Base-by-base conservation (phyloP, 179 eudicot species). In the Amaranthus tricolor region DNA sequence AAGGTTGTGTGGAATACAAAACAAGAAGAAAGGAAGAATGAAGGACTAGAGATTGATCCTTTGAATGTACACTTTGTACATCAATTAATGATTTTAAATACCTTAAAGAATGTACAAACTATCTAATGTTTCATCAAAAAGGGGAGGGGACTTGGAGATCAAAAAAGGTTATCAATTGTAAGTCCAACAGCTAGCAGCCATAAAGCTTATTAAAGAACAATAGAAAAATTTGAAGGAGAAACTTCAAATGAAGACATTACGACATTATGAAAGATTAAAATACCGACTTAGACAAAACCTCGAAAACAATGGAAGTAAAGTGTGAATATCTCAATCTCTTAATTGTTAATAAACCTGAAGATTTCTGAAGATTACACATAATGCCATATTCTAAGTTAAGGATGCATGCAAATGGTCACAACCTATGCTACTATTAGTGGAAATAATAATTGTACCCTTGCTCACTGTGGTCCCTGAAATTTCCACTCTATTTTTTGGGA, bases 141-240 rank as follows among this genome's bases (percentile, higher is more conserved):
- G n/a, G n/a, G n/a, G n/a, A n/a, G n/a, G n/a, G n/a, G n/a, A n/a
- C n/a, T n/a, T n/a, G n/a, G n/a, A n/a, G n/a, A n/a, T n/a, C n/a
- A n/a, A n/a, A n/a, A n/a, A n/a, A n/a, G 86, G 72, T 84, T 82
- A 74, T 84, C 86, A 61, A 80, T 71, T 21, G 86, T 76, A n/a
- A 84, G 80, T 62, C 86, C 86, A 59, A 84, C 86, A n/a, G n/a
- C n/a, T n/a, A 11, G 86, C 86, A 54, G 84, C 66, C 86, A 84
- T 84, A 71, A 84, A 84, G 62, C 86, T n/a, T n/a, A n/a, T n/a
- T 15, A 5, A 59, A 45, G 73, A 16, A 77, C 68, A 77, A 45
- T 56, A 52, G 21, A 40, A 7, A 45, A 17, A n/a, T n/a, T n/a
- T n/a, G n/a, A n/a, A n/a, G n/a, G n/a, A n/a, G n/a, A n/a, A n/a